Conservation (phyloP, 768 basidiomycete genomes). For the Phlegmacium glaucopus region DNA sequence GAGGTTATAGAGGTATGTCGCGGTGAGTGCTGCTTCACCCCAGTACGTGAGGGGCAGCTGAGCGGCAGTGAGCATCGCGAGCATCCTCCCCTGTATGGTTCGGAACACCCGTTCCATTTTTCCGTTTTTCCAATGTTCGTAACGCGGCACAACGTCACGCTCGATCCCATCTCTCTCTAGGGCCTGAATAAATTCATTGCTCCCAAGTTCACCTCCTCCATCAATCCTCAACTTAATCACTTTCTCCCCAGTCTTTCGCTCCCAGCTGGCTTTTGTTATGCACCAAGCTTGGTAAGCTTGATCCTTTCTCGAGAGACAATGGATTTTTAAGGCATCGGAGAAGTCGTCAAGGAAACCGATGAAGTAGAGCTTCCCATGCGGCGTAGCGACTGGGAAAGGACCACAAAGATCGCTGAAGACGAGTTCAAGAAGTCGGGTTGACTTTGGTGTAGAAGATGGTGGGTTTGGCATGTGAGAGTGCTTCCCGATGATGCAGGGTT, state of each 20-base stretch:
- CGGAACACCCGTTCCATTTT: slow-evolving; percentile 8
- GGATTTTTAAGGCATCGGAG: neutral
- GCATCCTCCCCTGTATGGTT: slow-evolving; percentile 2
- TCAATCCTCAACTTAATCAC: slow-evolving; percentile 6
- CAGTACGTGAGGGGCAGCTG: slow-evolving; percentile 6
- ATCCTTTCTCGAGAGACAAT: slow-evolving; percentile 2
- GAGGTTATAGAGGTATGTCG: neutral
- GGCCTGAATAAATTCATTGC: neutral
- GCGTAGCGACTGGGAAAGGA: no score
- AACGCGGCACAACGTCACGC: slow-evolving; percentile 1
- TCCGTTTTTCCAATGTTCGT: slow-evolving; percentile 15
- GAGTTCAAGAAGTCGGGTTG: no score
- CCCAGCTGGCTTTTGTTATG: slow-evolving; percentile 4
- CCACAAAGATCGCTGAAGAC: no score
- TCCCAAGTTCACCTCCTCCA: slow-evolving; percentile 3
- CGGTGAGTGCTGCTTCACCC: slow-evolving; percentile 11
- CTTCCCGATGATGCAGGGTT: no score
- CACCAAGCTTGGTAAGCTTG: slow-evolving; percentile 4
- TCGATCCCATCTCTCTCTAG: slow-evolving; percentile 4
- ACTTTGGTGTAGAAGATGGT: no score
- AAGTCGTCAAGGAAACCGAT: slow-evolving; percentile 7
- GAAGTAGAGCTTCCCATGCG: no score
- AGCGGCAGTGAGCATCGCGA: slow-evolving; percentile 1
- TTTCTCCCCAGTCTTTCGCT: slow-evolving; percentile 2
- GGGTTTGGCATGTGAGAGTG: no score